phyloP scores from a whole-genome alignment of 345 rosid genomes.

The Pugionium cornutum region DNA sequence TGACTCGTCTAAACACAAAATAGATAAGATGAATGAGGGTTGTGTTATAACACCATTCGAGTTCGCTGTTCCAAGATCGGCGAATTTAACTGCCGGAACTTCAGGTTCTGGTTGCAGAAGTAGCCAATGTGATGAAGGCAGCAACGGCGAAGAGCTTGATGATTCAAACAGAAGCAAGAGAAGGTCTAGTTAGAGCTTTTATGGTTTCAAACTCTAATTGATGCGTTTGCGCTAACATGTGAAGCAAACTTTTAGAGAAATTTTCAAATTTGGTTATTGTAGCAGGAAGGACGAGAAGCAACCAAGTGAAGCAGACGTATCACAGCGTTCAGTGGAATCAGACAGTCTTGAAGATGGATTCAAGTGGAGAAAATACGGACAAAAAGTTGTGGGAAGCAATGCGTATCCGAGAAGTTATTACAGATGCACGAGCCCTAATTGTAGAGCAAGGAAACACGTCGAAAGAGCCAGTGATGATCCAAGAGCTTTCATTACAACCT shows the following conservation, averaged over 20 bases:
- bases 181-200: slow-evolving; percentile 50
- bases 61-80: slow-evolving; percentile 33
- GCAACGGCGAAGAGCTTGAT: slow-evolving; percentile 57
- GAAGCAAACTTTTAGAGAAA: neutral
- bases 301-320: slow-evolving; percentile 51
- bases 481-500: slow-evolving; percentile 80
- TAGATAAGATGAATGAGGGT: slow-evolving; percentile 41
- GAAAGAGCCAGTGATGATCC: slow-evolving; percentile 94
- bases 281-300: slow-evolving; percentile 64
- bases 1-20: slow-evolving; percentile 49
- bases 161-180: slow-evolving; percentile 61
- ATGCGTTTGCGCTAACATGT: neutral
- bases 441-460: slow-evolving; percentile 88
- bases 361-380: slow-evolving; percentile 99
- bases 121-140: slow-evolving; percentile 66
- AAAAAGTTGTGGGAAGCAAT: slow-evolving; percentile 93
- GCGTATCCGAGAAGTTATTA: slow-evolving; percentile 98
- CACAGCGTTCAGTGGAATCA: slow-evolving; percentile 63
- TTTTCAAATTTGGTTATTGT: too few relatives aligned
- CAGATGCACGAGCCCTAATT: slow-evolving; percentile 75
- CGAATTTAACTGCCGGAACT: slow-evolving; percentile 44
- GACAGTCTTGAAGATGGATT: slow-evolving; percentile 86
- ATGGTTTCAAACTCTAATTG: neutral
- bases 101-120: slow-evolving; percentile 68
- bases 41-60: slow-evolving; percentile 35